These are phyloP conservation scores for Aspergillus incahuasiensis DNA, from an alignment of 495 filamentous ascomycete species.

Conservation along the genomic window DNA sequence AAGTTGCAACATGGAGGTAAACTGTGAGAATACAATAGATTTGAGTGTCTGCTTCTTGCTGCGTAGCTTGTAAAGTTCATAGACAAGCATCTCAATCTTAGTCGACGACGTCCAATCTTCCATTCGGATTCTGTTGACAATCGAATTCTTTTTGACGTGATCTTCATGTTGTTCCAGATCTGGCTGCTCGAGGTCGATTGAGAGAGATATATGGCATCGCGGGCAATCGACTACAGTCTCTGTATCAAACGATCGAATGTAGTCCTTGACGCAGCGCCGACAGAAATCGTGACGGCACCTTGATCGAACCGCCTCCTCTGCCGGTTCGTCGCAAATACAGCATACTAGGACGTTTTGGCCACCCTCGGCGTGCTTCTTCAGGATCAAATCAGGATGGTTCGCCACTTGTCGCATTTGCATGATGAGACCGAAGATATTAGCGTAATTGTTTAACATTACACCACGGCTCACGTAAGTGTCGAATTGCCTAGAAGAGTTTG, in stretches of 20 bases:
- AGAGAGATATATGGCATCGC: conserved; percentile 81
- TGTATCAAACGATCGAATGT: conserved; percentile 66
- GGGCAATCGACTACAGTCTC: conserved; percentile 72
- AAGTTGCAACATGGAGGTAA: conserved; percentile 67
- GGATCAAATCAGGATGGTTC: conserved; percentile 89
- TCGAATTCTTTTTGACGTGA: conserved; percentile 82
- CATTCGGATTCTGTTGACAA: conserved; percentile 97
- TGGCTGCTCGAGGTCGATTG: conserved; percentile 89
- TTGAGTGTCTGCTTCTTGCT: conserved; percentile 89
- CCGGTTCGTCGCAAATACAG: conserved; percentile 89
- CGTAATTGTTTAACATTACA: conserved; percentile 95
- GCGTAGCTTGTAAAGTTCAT: conserved; percentile 83
- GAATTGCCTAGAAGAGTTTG: conserved; percentile 76
- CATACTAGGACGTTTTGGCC: conserved; percentile 91
- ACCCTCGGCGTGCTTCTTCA: conserved; percentile 77
- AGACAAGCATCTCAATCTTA: conserved; percentile 94
- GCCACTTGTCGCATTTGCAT: conserved; percentile 98
- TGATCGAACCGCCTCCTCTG: conserved; percentile 89
- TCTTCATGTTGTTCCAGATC: conserved; percentile 85
- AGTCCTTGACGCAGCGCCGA: conserved; percentile 80
- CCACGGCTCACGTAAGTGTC: conserved; percentile 93
- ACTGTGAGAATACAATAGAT: conserved; percentile 72
- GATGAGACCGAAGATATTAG: conserved; percentile 75
- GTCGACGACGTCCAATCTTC: conserved; percentile 95
- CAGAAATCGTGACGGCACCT: conserved; percentile 94